Conservation (phyloP, 495 filamentous ascomycete genomes). For the Margaritispora aquatica region DNA sequence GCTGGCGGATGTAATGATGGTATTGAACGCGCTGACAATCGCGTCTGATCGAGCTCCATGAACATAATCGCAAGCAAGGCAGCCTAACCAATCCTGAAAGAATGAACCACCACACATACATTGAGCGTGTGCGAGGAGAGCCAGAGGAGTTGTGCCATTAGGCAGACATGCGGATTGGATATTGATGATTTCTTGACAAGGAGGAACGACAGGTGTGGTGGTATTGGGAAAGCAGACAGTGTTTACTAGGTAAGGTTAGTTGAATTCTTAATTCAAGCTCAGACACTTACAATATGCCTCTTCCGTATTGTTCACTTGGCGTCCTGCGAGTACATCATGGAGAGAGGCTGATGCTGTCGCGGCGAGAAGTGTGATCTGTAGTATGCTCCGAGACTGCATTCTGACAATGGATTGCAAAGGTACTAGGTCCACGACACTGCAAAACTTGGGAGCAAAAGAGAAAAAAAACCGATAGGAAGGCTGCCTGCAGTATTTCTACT, state of each 20-base stretch:
- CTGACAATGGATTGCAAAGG: neutral
- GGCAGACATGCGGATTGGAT: constrained; percentile 11
- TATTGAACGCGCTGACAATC: constrained; percentile 23
- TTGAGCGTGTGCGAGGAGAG: constrained; percentile 31
- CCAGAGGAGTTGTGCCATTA: constrained; percentile 24
- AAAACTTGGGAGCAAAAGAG: neutral
- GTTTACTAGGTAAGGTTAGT: constrained; percentile 4
- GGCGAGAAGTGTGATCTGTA: neutral
- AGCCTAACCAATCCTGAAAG: constrained; percentile 33
- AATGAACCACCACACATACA: constrained; percentile 36
- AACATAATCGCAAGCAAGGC: constrained; percentile 29
- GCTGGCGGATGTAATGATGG: constrained; percentile 25
- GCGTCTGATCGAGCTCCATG: constrained; percentile 29
- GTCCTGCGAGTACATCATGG: neutral
- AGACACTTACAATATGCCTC: constrained; percentile 1
- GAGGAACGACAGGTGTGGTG: constrained; percentile 9
- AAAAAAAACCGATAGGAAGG: neutral
- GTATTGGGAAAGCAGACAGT: constrained; percentile 13
- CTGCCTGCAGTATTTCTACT: neutral
- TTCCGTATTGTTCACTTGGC: neutral
- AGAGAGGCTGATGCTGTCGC: neutral
- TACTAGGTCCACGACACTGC: neutral
- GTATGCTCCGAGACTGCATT: neutral
- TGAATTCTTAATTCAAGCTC: neutral
- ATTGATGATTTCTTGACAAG: constrained; percentile 17